Evolutionary conservation across 75 land plant species (phyloP), one percentile per base, ranked within the genome.

Genomic region (Sequoia sempervirens): DNA sequence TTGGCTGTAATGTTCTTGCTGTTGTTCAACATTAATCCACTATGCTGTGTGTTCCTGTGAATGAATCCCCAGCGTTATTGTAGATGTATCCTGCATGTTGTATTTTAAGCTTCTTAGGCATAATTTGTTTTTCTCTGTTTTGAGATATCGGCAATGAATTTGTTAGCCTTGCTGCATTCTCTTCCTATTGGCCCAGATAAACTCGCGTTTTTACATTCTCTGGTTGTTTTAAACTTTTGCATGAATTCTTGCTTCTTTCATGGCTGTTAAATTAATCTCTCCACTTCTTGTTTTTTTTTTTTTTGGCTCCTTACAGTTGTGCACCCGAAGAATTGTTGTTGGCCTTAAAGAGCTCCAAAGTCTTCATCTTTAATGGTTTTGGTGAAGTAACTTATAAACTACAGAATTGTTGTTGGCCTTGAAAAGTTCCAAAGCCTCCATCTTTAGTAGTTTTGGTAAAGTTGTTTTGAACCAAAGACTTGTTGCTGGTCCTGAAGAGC

Each of bases 321-420:
- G 34, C 18, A 56, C 23, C 61, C 23, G 18, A 56, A 18, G 61
- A 56, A 76, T 43, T 76, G 26, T 23, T 76, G 79, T 76, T 76
- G 79, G 28, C 28, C 32, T 68, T 28, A 28, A 75, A 75, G 78
- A 38, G 78, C 79, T 75, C 79, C 79, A 75, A 75, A 75, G 72
- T 28, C 18, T 68, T 2, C 73, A 70, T 70, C 73, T 32, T 12
- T 12, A 70, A 3, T 70, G 36, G 36, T 26, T 61, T 61, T 61
- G 66, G 66, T 23, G 66, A 61, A 61, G 66, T 61, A 5, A 70
- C 73, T 70, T 7, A 2, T 34, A 61, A 61, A 7, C 66, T 26
- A 61, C 9, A 61, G 26, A 61, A 78, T 78, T 61, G n/a, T 61
- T 61, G 66, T 61, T 61, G n/a, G 36, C 12, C 36, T 70, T 11